These are phyloP conservation scores for Leptographium galeiforme DNA, from an alignment of 2,329 filamentous ascomycete genomes.

Conservation along the genomic window DNA sequence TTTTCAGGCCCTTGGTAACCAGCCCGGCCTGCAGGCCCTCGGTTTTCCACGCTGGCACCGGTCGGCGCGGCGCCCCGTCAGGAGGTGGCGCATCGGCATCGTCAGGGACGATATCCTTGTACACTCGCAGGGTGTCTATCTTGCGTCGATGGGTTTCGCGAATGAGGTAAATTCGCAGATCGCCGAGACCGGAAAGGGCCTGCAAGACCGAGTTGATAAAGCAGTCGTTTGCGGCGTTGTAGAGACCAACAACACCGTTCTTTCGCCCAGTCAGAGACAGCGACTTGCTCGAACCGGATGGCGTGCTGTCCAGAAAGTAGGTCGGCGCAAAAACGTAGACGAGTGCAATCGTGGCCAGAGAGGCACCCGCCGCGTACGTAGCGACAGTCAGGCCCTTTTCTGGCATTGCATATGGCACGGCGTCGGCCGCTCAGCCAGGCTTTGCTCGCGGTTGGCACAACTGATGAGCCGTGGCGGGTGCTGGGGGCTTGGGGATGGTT, in stretches of 20 bases:
- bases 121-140: conserved; percentile 66
- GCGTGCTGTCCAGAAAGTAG: conserved; percentile 80
- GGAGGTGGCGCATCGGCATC: conserved; percentile 10
- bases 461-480: not conserved
- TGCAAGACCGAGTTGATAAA: conserved; percentile 96
- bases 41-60: conserved; percentile 44
- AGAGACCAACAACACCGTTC: conserved; percentile 77
- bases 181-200: conserved; percentile 76
- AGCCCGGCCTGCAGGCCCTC: conserved; percentile 63
- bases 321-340: conserved; percentile 98
- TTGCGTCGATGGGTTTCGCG: conserved; percentile 74
- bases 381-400: conserved; percentile 73
- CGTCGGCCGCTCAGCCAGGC: not conserved
- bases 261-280: conserved; percentile 38
- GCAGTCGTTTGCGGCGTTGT: conserved; percentile 88
- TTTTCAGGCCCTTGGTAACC: conserved; percentile 78
- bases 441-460: not conserved
- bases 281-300: conserved; percentile 28
- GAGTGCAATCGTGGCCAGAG: conserved; percentile 83
- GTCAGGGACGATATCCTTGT: conserved; percentile 45
- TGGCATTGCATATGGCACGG: conserved; percentile 57
- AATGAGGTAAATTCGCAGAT: conserved; percentile 83
- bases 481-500: not conserved
- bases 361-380: conserved; percentile 89
- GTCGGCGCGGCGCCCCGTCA: conserved; percentile 6